These are phyloP conservation scores for Talaromyces trachyspermus DNA, from an alignment of 495 filamentous ascomycete species.

Conservation along the genomic window DNA sequence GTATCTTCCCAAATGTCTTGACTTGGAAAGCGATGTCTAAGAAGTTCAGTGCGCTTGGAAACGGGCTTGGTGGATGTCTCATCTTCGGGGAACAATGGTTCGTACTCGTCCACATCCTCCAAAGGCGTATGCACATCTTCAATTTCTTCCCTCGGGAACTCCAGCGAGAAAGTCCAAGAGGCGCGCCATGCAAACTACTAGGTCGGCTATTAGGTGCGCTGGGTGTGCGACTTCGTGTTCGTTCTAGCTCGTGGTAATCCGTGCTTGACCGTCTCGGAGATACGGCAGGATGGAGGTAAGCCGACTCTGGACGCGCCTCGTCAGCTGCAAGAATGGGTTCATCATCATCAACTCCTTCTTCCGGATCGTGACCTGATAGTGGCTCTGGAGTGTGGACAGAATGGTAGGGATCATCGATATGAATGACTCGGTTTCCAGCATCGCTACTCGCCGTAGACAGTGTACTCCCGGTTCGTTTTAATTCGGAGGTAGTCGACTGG, in stretches of 20 bases:
- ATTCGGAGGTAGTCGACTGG: constrained; percentile 38
- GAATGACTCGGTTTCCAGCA: constrained; percentile 51
- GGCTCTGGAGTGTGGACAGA: constrained; percentile 39
- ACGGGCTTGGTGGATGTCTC: constrained; percentile 53
- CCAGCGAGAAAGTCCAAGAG: constrained; percentile 38
- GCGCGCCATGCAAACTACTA: constrained; percentile 49
- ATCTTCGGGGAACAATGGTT: constrained; percentile 88
- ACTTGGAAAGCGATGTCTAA: constrained; percentile 79
- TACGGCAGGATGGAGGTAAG: constrained; percentile 65
- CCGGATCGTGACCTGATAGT: constrained; percentile 21
- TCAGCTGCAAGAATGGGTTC: constrained; percentile 89
- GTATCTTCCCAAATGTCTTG: constrained; percentile 97
- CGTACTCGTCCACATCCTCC: constrained; percentile 89
- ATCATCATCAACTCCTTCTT: constrained; percentile 41
- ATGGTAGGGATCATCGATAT: constrained; percentile 65
- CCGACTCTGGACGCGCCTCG: constrained; percentile 72
- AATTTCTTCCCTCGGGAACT: constrained; percentile 42
- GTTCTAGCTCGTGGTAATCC: constrained; percentile 39
- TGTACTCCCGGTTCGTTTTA: constrained; percentile 17
- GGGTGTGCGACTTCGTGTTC: constrained; percentile 43
- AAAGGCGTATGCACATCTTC: constrained; percentile 60
- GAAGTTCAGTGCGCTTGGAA: constrained; percentile 49
- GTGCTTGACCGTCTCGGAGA: constrained; percentile 56
- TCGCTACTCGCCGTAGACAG: constrained; percentile 42
- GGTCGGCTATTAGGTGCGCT: constrained; percentile 64